These are phyloP conservation scores for Emmonsia crescens DNA, from an alignment of 2,329 filamentous ascomycete species.

Conservation along the genomic window DNA sequence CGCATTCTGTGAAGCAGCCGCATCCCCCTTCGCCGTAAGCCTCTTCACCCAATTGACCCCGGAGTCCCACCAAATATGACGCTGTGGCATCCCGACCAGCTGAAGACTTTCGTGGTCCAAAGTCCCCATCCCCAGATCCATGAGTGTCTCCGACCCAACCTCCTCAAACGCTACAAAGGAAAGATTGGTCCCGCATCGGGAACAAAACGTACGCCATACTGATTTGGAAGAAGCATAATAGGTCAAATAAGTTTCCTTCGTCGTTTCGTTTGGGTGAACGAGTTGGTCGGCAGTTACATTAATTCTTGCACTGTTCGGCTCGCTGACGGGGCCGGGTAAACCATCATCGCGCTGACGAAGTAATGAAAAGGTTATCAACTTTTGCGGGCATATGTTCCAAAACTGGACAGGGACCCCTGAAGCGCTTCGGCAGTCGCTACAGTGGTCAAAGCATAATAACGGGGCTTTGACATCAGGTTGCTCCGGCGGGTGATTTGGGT, in stretches of 20 bases:
- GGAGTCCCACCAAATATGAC: constrained; percentile 16
- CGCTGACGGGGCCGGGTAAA: background rate
- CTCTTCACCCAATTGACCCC: constrained; percentile 18
- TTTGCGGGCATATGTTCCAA: constrained; percentile 19
- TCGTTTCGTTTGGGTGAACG: background rate
- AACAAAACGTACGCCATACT: constrained; percentile 20
- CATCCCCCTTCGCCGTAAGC: background rate
- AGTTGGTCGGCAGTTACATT: background rate
- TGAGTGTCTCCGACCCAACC: constrained; percentile 3
- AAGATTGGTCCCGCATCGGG: constrained; percentile 20
- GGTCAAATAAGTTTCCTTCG: constrained; percentile 2
- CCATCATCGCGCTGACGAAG: background rate
- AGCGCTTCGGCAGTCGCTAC: constrained; percentile 17
- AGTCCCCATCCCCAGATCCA: constrained; percentile 18
- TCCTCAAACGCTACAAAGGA: constrained; percentile 11
- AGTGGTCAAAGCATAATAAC: constrained; percentile 17
- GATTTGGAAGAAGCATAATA: constrained; percentile 6
- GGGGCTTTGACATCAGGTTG: constrained; percentile 3
- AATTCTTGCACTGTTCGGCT: background rate
- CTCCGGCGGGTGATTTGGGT: background rate
- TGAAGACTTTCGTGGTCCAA: constrained; percentile 16
- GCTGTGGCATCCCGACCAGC: constrained; percentile 11
- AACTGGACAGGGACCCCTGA: constrained; percentile 16
- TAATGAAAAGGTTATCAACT: constrained; percentile 9
- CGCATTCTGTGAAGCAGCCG: background rate